Evolutionary conservation across 2,329 filamentous ascomycete species (phyloP).

Genomic region (Aaosphaeria pasadenensis): DNA sequence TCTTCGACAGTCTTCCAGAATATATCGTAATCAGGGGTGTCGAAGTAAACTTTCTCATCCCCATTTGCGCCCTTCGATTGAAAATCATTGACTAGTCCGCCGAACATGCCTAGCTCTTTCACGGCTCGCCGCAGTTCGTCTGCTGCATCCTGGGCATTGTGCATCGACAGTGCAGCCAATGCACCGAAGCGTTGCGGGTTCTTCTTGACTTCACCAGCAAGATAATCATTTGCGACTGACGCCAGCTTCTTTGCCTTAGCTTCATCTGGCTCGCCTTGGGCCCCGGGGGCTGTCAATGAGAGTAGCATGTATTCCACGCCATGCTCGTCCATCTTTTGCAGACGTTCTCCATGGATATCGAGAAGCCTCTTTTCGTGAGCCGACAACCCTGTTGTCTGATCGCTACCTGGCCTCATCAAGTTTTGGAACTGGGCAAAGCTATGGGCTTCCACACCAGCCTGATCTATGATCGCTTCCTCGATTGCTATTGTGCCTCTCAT

Average conservation of each 20-base stretch:
- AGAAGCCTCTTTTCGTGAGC: constrained; percentile 20
- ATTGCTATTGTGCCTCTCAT: constrained; percentile 27
- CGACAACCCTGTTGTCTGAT: constrained; percentile 16
- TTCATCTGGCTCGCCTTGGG: constrained; percentile 20
- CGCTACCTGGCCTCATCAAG: constrained; percentile 19
- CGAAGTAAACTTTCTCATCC: constrained; percentile 30
- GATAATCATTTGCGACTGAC: constrained; percentile 24
- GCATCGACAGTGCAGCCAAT: constrained; percentile 32
- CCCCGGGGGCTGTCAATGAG: constrained; percentile 25
- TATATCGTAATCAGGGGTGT: constrained; percentile 26
- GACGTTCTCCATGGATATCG: constrained; percentile 25
- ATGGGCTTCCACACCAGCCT: constrained; percentile 20
- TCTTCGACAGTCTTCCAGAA: constrained; percentile 32
- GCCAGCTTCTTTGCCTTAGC: constrained; percentile 22
- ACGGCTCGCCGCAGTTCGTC: constrained; percentile 27
- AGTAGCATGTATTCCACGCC: constrained; percentile 29
- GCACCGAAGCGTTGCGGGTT: constrained; percentile 23
- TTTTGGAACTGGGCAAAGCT: constrained; percentile 26
- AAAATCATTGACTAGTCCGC: constrained; percentile 51
- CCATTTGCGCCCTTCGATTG: constrained; percentile 27
- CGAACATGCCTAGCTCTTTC: constrained; percentile 55
- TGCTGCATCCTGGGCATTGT: constrained; percentile 28
- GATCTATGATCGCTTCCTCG: constrained; percentile 28
- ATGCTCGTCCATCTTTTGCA: constrained; percentile 25
- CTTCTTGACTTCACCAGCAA: constrained; percentile 21